A percentile compares a stretch with the other conserved stretches of the same genome.
These are phyloP conservation scores for Candolleomyces eurysporus DNA, from an alignment of 768 basidiomycete species.

Conservation along the genomic window DNA sequence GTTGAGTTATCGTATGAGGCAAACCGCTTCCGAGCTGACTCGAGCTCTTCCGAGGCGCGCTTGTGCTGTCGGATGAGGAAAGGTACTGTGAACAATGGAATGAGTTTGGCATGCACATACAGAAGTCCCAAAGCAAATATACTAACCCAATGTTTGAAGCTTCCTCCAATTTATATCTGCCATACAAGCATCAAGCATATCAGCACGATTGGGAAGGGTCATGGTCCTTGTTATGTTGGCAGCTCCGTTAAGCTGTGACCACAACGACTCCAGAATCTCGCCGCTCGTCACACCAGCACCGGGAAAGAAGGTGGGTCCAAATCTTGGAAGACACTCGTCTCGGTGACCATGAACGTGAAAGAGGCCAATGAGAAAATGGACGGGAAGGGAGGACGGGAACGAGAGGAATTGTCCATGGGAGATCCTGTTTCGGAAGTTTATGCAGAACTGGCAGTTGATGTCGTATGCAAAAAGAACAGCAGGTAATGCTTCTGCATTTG, in stretches of 20 bases:
- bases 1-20: neutral
- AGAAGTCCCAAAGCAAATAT: no score
- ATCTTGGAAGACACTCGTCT: conserved; percentile 21
- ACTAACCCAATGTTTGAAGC: conserved; percentile 13
- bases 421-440: conserved; percentile 8
- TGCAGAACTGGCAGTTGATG: conserved; percentile 15
- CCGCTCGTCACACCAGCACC: conserved; percentile 10
- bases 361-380: neutral
- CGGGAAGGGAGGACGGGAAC: neutral
- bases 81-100: neutral
- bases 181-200: conserved; percentile 22
- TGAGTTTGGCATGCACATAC: no score
- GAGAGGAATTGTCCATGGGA: neutral
- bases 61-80: neutral
- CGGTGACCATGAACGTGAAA: conserved; percentile 25
- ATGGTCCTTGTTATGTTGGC: conserved; percentile 6
- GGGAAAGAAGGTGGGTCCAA: conserved; percentile 12
- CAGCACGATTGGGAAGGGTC: conserved; percentile 11
- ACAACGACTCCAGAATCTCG: conserved; percentile 19
- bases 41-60: neutral
- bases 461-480: conserved; percentile 3
- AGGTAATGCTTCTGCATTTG: neutral
- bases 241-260: conserved; percentile 14
- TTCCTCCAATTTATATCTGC: conserved; percentile 25
- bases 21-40: neutral